phyloP scores from a whole-genome alignment of 2,329 filamentous ascomycete species.

The Daldinia sp. region DNA sequence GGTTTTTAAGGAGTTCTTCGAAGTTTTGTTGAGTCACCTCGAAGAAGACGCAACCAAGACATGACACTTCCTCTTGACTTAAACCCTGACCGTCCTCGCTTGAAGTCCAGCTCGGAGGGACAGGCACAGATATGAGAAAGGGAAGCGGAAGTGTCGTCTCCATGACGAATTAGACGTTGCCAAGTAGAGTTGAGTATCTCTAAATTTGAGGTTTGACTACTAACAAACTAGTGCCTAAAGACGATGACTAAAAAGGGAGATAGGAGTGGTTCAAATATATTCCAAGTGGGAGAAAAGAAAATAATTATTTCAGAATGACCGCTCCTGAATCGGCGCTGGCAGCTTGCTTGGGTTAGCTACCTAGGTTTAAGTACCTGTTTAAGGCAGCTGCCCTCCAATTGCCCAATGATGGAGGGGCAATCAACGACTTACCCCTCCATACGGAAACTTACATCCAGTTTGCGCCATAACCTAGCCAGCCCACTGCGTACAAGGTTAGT shows the following conservation, averaged over 20 bases:
- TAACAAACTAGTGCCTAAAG: conserved; percentile 10
- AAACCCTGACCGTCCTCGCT: conserved; percentile 60
- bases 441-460: conserved; percentile 25
- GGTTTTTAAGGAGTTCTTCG: conserved; percentile 60
- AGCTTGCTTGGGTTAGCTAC: not conserved
- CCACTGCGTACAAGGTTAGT: not conserved
- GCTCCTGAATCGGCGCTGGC: conserved; percentile 37
- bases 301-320: conserved; percentile 37
- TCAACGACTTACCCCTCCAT: conserved; percentile 37
- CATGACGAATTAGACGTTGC: conserved; percentile 57
- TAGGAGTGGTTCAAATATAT: not conserved
- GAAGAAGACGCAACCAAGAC: conserved; percentile 70
- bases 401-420: conserved; percentile 46
- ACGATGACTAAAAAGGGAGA: conserved; percentile 9
- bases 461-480: conserved; percentile 16
- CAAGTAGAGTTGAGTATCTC: conserved; percentile 16
- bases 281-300: conserved; percentile 12
- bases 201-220: conserved; percentile 1
- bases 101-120: conserved; percentile 62
- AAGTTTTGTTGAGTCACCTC: conserved; percentile 59
- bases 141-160: conserved; percentile 74
- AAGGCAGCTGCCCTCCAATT: conserved; percentile 11
- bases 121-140: conserved; percentile 70
- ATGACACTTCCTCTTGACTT: conserved; percentile 67
- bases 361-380: not conserved